Evolutionary conservation across 257 asterid species (phyloP).

Genomic region (Fraxinus cuspidata): DNA sequence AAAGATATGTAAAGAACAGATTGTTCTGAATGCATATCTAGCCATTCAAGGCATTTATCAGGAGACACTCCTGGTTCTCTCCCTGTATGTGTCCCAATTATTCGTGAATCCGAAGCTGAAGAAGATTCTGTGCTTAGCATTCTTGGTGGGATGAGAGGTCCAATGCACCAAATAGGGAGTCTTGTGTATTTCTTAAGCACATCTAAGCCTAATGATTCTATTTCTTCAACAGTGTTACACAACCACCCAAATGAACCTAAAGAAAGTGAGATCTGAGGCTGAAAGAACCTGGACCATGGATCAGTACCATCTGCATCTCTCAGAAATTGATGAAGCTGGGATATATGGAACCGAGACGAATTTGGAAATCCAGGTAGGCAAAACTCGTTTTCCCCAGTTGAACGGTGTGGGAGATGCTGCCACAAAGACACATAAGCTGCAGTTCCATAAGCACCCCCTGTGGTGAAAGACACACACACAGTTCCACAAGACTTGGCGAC

Average conservation of each 20-base stretch:
- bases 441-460: conserved; percentile 87
- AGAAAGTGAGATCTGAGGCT: conserved; percentile 41
- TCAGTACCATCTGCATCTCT: conserved; percentile 75
- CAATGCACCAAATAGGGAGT: conserved; percentile 76
- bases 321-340: conserved; percentile 60
- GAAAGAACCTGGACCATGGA: conserved; percentile 75
- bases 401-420: conserved; percentile 77
- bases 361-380: conserved; percentile 61
- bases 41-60: conserved; percentile 71
- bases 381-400: conserved; percentile 37
- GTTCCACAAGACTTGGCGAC: conserved; percentile 61
- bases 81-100: conserved; percentile 54
- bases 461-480: conserved; percentile 55
- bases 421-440: conserved; percentile 71
- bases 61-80: conserved; percentile 63
- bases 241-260: conserved; percentile 57
- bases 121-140: conserved; percentile 37
- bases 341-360: conserved; percentile 43
- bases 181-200: conserved; percentile 41
- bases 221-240: conserved; percentile 68
- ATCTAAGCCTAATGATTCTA: conserved; percentile 63
- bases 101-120: background rate
- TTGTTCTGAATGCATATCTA: conserved; percentile 38
- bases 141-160: conserved; percentile 69
- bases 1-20: conserved; percentile 79